These are phyloP conservation scores for Capsicum rhomboideum DNA, from an alignment of 257 asterid species.

Conservation along the genomic window DNA sequence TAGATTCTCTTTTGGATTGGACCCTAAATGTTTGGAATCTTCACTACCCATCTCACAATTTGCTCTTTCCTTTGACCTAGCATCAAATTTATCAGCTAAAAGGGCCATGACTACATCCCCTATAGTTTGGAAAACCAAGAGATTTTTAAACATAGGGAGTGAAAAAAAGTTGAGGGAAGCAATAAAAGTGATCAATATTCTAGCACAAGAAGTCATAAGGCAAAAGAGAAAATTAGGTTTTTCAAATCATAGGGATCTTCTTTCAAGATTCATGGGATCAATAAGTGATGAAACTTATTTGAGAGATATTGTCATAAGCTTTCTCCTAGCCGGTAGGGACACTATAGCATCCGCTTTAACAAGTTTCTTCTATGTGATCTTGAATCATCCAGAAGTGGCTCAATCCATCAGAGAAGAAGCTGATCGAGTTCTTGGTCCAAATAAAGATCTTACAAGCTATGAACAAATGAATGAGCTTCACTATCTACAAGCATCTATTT, in stretches of 20 bases:
- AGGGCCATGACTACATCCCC: constrained; percentile 36
- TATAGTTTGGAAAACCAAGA: constrained; percentile 27
- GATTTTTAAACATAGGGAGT: constrained; percentile 24
- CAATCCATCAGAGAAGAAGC: constrained; percentile 23
- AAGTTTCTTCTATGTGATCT: constrained; percentile 30
- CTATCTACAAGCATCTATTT: constrained; percentile 26
- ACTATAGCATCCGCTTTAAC: constrained; percentile 31
- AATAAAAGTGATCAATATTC: constrained; percentile 15
- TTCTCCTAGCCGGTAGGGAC: constrained; percentile 37
- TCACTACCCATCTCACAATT: constrained; percentile 29
- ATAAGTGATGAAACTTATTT: constrained; percentile 26
- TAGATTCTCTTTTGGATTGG: constrained; percentile 41
- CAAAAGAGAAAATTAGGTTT: constrained; percentile 27
- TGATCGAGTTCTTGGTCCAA: constrained; percentile 13
- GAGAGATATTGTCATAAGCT: constrained; percentile 35
- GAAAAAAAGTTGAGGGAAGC: constrained; percentile 26
- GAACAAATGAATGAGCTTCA: constrained; percentile 24
- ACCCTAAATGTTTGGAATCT: constrained; percentile 33
- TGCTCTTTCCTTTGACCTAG: constrained; percentile 28
- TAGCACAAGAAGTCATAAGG: constrained; percentile 28
- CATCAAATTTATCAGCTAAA: constrained; percentile 36
- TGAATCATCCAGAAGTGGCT: constrained; percentile 18
- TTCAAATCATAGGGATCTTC: constrained; percentile 23
- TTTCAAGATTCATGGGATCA: constrained; percentile 31
- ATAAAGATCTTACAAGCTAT: background rate